Percentiles rank a stretch among this genome's conserved stretches.
These are phyloP conservation scores for Lepidium sativum DNA, from an alignment of 345 rosid genomes.

Conservation along the genomic window DNA sequence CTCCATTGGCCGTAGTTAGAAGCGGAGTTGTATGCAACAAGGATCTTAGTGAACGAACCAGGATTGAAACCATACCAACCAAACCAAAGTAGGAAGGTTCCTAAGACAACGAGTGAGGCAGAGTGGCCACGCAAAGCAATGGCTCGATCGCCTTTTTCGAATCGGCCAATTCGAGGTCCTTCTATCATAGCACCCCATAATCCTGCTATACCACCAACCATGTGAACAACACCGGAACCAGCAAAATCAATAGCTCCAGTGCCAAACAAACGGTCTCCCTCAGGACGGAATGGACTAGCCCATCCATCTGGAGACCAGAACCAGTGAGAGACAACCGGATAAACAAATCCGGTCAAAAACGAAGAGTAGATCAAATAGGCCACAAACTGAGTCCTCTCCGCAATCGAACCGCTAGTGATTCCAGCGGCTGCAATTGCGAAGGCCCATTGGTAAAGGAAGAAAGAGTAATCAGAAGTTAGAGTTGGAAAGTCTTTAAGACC, in stretches of 20 bases:
- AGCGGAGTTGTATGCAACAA: slow-evolving; percentile 22
- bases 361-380: slow-evolving; percentile 81
- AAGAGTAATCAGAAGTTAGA: slow-evolving; percentile 34
- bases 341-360: slow-evolving; percentile 83
- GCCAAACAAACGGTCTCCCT: slow-evolving; percentile 40
- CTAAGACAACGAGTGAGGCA: slow-evolving; percentile 61
- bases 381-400: slow-evolving; percentile 79
- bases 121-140: slow-evolving; percentile 53
- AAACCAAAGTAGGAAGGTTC: slow-evolving; percentile 72
- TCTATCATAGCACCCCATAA: slow-evolving; percentile 73
- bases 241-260: slow-evolving; percentile 73
- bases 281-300: slow-evolving; percentile 48
- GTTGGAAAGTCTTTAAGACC: slow-evolving; percentile 48
- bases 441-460: slow-evolving; percentile 92
- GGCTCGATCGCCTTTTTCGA: slow-evolving; percentile 31
- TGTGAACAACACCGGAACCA: slow-evolving; percentile 70
- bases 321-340: slow-evolving; percentile 91
- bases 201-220: slow-evolving; percentile 77
- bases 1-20: slow-evolving; percentile 63
- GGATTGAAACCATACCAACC: slow-evolving; percentile 87
- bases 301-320: slow-evolving; percentile 89
- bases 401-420: slow-evolving; percentile 88
- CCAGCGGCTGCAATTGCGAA: slow-evolving; percentile 96
- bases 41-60: slow-evolving; percentile 54
- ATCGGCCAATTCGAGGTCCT: slow-evolving; percentile 71